Percentiles rank a stretch among this genome's conserved stretches.
These are phyloP conservation scores for Saccharomyces hybrid DNA, from an alignment of 1,139 yeast genomes.

Conservation along the genomic window DNA sequence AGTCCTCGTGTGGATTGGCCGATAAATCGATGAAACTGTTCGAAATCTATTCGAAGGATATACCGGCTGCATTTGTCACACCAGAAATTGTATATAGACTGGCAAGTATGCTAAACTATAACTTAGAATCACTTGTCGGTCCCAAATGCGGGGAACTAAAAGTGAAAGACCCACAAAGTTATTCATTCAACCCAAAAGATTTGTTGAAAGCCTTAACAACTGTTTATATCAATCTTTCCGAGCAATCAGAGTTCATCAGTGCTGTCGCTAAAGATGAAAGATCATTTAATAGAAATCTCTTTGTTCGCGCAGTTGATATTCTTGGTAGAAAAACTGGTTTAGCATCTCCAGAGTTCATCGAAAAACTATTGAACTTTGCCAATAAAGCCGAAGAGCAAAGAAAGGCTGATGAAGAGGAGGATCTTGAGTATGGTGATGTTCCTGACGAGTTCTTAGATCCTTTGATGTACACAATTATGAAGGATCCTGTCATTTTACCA, in stretches of 20 bases:
- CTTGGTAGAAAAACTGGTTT: slow-evolving; percentile 46
- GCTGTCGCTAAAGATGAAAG: slow-evolving; percentile 90
- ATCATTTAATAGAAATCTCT: slow-evolving; percentile 62
- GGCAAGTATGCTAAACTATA: slow-evolving; percentile 93
- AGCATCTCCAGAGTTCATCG: slow-evolving; percentile 47
- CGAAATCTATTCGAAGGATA: slow-evolving; percentile 73
- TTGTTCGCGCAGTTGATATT: slow-evolving; percentile 63
- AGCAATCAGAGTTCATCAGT: slow-evolving; percentile 53
- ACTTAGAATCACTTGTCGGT: slow-evolving; percentile 83
- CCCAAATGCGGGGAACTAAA: slow-evolving; percentile 86
- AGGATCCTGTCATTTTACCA: slow-evolving; percentile 90
- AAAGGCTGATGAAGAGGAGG: slow-evolving; percentile 67
- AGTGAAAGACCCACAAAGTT: slow-evolving; percentile 76
- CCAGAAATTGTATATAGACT: slow-evolving; percentile 88
- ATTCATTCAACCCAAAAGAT: slow-evolving; percentile 72
- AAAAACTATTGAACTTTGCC: slow-evolving; percentile 48
- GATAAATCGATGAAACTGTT: slow-evolving; percentile 77
- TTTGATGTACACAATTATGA: slow-evolving; percentile 90
- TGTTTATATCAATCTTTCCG: slow-evolving; percentile 64
- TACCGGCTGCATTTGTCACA: slow-evolving; percentile 78
- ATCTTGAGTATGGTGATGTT: slow-evolving; percentile 79
- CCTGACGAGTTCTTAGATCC: slow-evolving; percentile 98
- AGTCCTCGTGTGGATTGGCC: slow-evolving; percentile 73
- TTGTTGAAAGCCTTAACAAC: slow-evolving; percentile 63
- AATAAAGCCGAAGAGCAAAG: slow-evolving; percentile 54